A percentile compares a stretch with the other conserved stretches of the same genome.
phyloP scores from a whole-genome alignment of 108 stramenopile species.

The Conticribra guillardii region DNA sequence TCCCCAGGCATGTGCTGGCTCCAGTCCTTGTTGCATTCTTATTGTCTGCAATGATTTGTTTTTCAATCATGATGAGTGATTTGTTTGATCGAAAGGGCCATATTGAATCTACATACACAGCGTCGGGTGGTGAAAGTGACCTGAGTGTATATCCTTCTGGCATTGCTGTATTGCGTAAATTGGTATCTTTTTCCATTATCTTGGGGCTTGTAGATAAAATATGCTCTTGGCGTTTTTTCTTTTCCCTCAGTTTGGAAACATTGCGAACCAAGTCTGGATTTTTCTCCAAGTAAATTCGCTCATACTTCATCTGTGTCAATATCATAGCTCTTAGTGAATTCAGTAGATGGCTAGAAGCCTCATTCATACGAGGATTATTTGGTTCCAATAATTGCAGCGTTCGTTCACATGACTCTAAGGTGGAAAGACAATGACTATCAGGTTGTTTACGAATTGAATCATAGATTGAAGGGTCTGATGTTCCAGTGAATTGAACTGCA shows the following conservation, averaged over 20 bases:
- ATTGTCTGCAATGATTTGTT: conserved; percentile 20
- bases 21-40: conserved; percentile 16
- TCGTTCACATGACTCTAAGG: conserved; percentile 56
- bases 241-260: too few relatives aligned
- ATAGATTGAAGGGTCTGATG: conserved; percentile 46
- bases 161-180: too few relatives aligned
- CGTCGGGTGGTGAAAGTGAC: too few relatives aligned
- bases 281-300: too few relatives aligned
- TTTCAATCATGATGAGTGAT: conserved; percentile 26
- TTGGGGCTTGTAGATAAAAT: too few relatives aligned
- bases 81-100: conserved; percentile 5
- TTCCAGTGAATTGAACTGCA: conserved; percentile 45
- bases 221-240: too few relatives aligned
- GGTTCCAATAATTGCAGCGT: conserved; percentile 45
- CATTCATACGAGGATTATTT: not conserved
- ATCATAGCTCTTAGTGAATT: too few relatives aligned
- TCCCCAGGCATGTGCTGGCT: conserved; percentile 46
- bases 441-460: conserved; percentile 61
- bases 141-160: too few relatives aligned
- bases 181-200: too few relatives aligned
- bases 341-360: conserved; percentile 19
- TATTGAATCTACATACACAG: too few relatives aligned
- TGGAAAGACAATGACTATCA: conserved; percentile 58
- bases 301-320: too few relatives aligned
- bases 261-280: too few relatives aligned